phyloP scores from a whole-genome alignment of 2,329 filamentous ascomycete species.

The Stagonosporopsis cucurbitacearum region DNA sequence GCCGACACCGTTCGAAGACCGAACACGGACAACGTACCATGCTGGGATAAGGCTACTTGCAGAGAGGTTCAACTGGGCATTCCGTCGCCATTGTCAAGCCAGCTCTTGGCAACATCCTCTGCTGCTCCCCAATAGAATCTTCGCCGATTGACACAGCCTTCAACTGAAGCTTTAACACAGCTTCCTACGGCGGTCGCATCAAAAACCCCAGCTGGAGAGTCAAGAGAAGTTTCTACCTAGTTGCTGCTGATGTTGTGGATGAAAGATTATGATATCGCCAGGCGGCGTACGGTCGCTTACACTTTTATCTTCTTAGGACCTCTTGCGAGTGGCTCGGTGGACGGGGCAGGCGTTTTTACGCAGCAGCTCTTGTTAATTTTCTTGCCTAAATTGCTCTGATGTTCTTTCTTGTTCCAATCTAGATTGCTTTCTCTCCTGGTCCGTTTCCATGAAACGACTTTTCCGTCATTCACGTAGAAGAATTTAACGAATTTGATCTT shows the following conservation, averaged over 20 bases:
- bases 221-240: not conserved
- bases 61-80: constrained; percentile 12
- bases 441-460: not conserved
- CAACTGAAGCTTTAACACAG: not conserved
- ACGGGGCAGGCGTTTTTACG: not conserved
- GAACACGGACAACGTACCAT: not conserved
- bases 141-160: not conserved
- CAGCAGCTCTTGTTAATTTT: not conserved
- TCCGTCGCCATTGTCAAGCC: not conserved
- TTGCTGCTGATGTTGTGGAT: not conserved
- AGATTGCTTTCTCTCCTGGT: not conserved
- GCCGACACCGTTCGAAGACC: constrained; percentile 2
- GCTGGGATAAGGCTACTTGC: constrained; percentile 1
- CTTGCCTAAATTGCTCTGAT: not conserved
- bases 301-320: too few relatives aligned
- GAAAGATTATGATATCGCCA: constrained; percentile 2
- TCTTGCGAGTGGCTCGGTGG: not conserved
- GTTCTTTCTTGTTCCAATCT: not conserved
- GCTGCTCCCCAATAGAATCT: not conserved
- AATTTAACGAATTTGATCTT: not conserved
- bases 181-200: not conserved
- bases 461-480: not conserved
- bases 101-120: not conserved
- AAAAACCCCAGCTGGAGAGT: not conserved
- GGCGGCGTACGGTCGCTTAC: not conserved